Percentiles rank a stretch among this genome's conserved stretches.
These are phyloP conservation scores for Gossypium arboreum DNA, from an alignment of 345 rosid genomes.

Conservation along the genomic window DNA sequence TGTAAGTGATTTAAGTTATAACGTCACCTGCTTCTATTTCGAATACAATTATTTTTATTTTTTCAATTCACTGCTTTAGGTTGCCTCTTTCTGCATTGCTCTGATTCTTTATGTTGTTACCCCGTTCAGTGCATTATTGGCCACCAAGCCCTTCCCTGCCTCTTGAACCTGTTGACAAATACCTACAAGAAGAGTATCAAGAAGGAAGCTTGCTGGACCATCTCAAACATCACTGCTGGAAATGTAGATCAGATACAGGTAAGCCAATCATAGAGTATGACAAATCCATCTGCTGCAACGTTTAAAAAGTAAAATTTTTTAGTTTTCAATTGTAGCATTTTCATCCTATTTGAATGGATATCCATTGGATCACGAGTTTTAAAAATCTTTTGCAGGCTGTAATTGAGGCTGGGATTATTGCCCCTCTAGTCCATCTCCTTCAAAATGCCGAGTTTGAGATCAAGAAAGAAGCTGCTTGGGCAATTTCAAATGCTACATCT, in stretches of 20 bases:
- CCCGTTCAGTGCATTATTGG: slow-evolving; percentile 47
- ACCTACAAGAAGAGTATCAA: slow-evolving; percentile 68
- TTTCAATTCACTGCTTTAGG: neutral
- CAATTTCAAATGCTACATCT: slow-evolving; percentile 72
- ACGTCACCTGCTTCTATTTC: neutral
- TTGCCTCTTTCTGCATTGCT: slow-evolving; percentile 8
- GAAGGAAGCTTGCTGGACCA: slow-evolving; percentile 89
- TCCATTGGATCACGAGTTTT: neutral
- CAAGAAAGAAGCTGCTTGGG: slow-evolving; percentile 89
- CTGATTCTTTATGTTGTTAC: slow-evolving; percentile 9
- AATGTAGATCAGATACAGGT: slow-evolving; percentile 74
- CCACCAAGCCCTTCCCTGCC: slow-evolving; percentile 57
- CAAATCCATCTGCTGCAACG: neutral
- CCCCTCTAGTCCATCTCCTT: slow-evolving; percentile 52
- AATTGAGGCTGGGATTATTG: slow-evolving; percentile 55
- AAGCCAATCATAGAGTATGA: neutral
- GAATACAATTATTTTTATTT: neutral
- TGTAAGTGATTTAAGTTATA: neutral
- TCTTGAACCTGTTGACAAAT: slow-evolving; percentile 43
- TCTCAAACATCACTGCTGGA: slow-evolving; percentile 90
- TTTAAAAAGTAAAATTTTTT: neutral
- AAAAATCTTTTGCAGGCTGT: slow-evolving; percentile 42
- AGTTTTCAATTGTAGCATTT: neutral
- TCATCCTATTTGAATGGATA: neutral
- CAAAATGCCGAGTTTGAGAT: slow-evolving; percentile 73